phyloP scores from a whole-genome alignment of 306 rosid genomes.

The Benincasa hispida region DNA sequence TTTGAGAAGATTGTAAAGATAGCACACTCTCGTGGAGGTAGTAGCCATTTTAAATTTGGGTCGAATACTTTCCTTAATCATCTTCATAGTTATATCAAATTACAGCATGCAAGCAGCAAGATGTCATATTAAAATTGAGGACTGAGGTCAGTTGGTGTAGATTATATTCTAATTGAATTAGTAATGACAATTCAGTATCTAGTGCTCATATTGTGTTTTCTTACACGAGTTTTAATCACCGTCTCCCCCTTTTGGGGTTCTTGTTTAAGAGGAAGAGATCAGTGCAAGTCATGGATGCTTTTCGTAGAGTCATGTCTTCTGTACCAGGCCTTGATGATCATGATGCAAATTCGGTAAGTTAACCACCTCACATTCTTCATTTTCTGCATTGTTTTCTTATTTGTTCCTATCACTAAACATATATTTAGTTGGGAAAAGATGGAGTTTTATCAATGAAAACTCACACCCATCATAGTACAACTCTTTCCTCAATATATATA shows the following conservation, averaged over 20 bases:
- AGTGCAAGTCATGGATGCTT: constrained; percentile 57
- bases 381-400: constrained; percentile 10
- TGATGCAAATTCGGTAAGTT: constrained; percentile 72
- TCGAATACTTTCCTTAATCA: background rate
- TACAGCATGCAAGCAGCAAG: constrained; percentile 74
- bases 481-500: too few species aligned
- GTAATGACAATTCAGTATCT: background rate
- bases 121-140: constrained; percentile 46
- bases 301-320: constrained; percentile 60
- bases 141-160: constrained; percentile 56
- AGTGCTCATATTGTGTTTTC: background rate
- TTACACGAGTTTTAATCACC: background rate
- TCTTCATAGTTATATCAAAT: constrained; percentile 8
- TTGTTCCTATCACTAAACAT: background rate
- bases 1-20: constrained; percentile 83
- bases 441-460: too few species aligned
- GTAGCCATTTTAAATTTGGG: constrained; percentile 5
- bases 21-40: constrained; percentile 85
- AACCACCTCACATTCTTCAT: constrained; percentile 1
- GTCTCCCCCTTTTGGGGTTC: constrained; percentile 3
- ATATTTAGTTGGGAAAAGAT: too few species aligned
- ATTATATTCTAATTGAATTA: constrained; percentile 2
- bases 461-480: too few species aligned
- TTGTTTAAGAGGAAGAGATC: constrained; percentile 53
- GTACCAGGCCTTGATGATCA: constrained; percentile 70